These are phyloP conservation scores for Talaromyces proteolyticus DNA, from an alignment of 495 filamentous ascomycete genomes.

Conservation along the genomic window DNA sequence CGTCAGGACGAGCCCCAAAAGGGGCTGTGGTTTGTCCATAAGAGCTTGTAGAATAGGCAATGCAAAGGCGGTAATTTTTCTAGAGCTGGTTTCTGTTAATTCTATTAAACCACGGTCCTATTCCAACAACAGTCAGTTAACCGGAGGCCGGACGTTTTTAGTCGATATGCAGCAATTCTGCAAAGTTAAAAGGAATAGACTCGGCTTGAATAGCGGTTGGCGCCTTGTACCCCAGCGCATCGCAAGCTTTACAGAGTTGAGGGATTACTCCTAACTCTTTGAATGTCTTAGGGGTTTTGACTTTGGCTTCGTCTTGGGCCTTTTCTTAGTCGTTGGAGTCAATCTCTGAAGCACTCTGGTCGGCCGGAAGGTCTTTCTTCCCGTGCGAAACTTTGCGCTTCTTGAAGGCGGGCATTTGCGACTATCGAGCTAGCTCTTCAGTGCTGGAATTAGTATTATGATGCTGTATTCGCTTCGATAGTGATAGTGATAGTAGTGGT, in stretches of 20 bases:
- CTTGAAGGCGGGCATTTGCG: constrained; percentile 25
- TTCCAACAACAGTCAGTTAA: constrained; percentile 8
- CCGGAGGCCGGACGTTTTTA: too few relatives aligned
- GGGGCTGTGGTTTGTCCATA: constrained; percentile 72
- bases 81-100: constrained; percentile 87
- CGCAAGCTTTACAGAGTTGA: constrained; percentile 81
- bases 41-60: constrained; percentile 84
- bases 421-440: too few relatives aligned
- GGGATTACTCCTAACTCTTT: constrained; percentile 84
- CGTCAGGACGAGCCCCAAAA: constrained; percentile 78
- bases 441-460: too few relatives aligned
- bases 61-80: constrained; percentile 90
- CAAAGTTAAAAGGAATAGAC: constrained; percentile 76
- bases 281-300: constrained; percentile 50
- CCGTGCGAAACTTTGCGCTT: constrained; percentile 28
- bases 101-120: constrained; percentile 67
- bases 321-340: not conserved
- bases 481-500: too few relatives aligned
- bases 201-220: constrained; percentile 77
- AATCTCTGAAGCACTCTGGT: not conserved
- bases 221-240: constrained; percentile 69
- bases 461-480: too few relatives aligned
- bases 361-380: not conserved
- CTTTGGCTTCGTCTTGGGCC: not conserved
- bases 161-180: constrained; percentile 37